Base-by-base conservation (phyloP, 2,329 filamentous ascomycete genomes). In the Purpureocillium lavendulum region DNA sequence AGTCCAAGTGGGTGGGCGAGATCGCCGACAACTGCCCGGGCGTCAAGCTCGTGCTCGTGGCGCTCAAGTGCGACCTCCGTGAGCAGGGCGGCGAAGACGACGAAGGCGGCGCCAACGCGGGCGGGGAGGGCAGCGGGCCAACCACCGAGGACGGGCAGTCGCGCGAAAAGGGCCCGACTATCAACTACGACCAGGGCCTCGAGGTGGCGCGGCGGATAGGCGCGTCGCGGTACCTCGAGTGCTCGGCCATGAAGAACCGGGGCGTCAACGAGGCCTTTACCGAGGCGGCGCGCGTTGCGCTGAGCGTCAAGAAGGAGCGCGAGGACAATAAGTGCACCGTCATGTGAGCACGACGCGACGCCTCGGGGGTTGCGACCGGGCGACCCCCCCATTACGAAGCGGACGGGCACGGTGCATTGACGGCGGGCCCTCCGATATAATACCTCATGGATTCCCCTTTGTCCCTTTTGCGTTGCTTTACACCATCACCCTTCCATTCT, bases 201-300 rank as follows among this genome's bases (percentile, higher is more conserved):
- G 87, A 90, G 48, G 89, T 95, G 32, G 90, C 90, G 30, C 81
- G 90, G 58, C 82, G 84, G 61, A 94, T 97, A 65, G 85, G 88
- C 52, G 92, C 92, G 7, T 74, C 95, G 57, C 81, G 94, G 57
- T 98, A 98, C 61, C 77, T 98, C 40, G 92, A 98, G 72, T 98
- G 92, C 71, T 97, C 92, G 30, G 92, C 92, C 41, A 97, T 97
- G 81, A 84, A 89, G 66, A 98, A 98, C 65, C 80, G 92, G 37
- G 92, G 92, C 45, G 94, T 98, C 57, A 96, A 97, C 64, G 92
- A 98, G 65, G 92, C 92, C 33, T 98, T 98, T 57, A 97, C 92
- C 31, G 92, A 98, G 69, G 92, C 92, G 31, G 90, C 92, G 17
- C 84, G 94, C 55, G 92, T 98, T 29, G 92, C 92, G 12, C 71